Base-by-base conservation (phyloP, 768 basidiomycete species). In the Pleurotus salmoneostramineus region DNA sequence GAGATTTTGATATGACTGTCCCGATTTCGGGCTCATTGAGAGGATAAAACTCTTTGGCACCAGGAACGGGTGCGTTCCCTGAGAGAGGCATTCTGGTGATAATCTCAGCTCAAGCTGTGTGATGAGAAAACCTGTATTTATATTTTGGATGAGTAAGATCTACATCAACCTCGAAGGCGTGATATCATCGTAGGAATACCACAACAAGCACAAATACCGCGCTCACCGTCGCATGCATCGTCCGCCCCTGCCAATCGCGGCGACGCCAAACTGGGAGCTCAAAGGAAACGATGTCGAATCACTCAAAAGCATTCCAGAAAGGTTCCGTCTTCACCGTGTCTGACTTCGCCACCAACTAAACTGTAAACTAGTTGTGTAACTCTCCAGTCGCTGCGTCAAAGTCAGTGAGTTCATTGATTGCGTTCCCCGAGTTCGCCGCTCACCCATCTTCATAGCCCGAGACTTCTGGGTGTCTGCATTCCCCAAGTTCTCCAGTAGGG, bases 401-500 rank as follows among this genome's bases (percentile, higher is more conserved):
- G 89, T 86, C 56, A 65, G 17, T n/a, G 33, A 50, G 45, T 45
- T 61, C 32, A 27, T 27, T 27, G 21, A 27, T 27, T 27, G 21
- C 21, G 21, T 27, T 56, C 62, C 36, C 52, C 59, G 44, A 11
- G 10, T 17, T 58, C 60, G 5, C 35, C 52, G 57, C 54, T 57
- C 40, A 40, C 8, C 37, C 37, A 40, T 40, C 2, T n/a, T 40
- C 10, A 40, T 49, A 91, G 89, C 90, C 32, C 81, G 90, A 42
- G 83, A 89, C 27, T 81, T 79, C 68, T 91, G 88, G 88, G 71
- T 92, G 12, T 74, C 78, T 46, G 79, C 79, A 11, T 90, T 92
- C 61, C 83, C 85, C 27, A 87, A 83, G 64, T 92, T 91, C 66
- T 88, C 87, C 17, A 80, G 79, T 56, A 88, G 83, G 62, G 71